Evolutionary conservation across 176 grass and related monocot species (phyloP).

Genomic region (Aechmea fasciata): DNA sequence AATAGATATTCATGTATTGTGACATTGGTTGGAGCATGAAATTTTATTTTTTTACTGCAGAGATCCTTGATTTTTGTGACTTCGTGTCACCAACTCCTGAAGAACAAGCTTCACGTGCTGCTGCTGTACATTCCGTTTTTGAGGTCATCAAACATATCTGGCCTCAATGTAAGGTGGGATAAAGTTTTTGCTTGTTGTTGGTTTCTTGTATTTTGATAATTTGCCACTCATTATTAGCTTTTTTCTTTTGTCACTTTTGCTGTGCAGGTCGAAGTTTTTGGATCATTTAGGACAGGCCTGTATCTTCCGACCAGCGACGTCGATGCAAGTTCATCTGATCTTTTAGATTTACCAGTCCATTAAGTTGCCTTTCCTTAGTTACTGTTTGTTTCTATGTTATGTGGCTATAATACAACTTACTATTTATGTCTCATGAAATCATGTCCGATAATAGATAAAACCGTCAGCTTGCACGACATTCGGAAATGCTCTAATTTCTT

Average conservation of each 20-base stretch:
- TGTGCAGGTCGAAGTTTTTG: conserved; percentile 83
- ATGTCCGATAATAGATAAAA: no score
- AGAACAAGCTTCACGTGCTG: conserved; percentile 73
- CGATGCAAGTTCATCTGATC: conserved; percentile 45
- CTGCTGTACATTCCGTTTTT: conserved; percentile 63
- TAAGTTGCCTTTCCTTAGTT: neutral
- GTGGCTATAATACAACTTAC: no score
- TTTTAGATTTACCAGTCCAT: neutral
- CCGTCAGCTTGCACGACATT: neutral
- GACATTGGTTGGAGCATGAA: neutral
- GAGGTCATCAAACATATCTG: conserved; percentile 90
- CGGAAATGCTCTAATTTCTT: neutral
- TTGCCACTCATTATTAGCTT: neutral
- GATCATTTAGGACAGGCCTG: conserved; percentile 92
- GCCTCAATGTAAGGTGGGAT: conserved; percentile 61
- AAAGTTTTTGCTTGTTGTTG: neutral
- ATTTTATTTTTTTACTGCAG: conserved; percentile 42
- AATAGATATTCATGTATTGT: neutral
- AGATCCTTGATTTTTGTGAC: conserved; percentile 86
- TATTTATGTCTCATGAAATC: no score
- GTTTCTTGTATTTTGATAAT: neutral
- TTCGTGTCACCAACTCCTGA: conserved; percentile 80
- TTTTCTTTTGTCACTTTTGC: conserved; percentile 23
- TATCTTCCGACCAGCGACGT: conserved; percentile 94
- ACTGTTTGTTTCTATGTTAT: neutral